Conservation (phyloP, 1,284 basidiomycete genomes). For the Exobasidium rhododendri region DNA sequence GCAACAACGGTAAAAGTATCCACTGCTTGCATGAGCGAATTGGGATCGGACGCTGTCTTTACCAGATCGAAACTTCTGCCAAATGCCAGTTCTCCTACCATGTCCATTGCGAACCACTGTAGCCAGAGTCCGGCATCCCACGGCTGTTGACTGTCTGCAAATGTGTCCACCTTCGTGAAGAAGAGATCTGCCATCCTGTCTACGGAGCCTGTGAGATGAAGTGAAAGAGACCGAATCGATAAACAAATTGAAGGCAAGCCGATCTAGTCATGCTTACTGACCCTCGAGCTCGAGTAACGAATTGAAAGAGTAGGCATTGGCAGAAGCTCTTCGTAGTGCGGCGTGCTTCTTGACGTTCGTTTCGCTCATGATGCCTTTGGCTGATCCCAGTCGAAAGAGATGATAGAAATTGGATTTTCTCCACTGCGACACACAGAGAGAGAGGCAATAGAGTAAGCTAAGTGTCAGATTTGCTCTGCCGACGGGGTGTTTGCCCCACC, state of each 20-base stretch:
- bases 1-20: background rate
- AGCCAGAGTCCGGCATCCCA: background rate
- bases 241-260: too few relatives aligned
- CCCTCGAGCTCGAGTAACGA: background rate
- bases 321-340: background rate
- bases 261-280: background rate
- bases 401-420: background rate
- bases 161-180: background rate
- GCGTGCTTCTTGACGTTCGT: background rate
- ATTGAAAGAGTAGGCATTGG: background rate
- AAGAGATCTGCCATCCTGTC: background rate
- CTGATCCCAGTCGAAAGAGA: background rate
- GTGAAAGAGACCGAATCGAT: too few relatives aligned
- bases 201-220: background rate
- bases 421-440: too few relatives aligned
- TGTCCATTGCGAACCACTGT: background rate
- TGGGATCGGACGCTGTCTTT: background rate
- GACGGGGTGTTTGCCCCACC: too few relatives aligned
- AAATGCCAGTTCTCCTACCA: constrained; percentile 2
- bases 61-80: background rate
- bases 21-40: background rate
- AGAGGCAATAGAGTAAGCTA: too few relatives aligned
- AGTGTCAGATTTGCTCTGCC: too few relatives aligned
- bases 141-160: background rate
- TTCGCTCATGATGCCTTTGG: background rate